Conservation (phyloP, 2,329 filamentous ascomycete species). For the Coniella vitis region DNA sequence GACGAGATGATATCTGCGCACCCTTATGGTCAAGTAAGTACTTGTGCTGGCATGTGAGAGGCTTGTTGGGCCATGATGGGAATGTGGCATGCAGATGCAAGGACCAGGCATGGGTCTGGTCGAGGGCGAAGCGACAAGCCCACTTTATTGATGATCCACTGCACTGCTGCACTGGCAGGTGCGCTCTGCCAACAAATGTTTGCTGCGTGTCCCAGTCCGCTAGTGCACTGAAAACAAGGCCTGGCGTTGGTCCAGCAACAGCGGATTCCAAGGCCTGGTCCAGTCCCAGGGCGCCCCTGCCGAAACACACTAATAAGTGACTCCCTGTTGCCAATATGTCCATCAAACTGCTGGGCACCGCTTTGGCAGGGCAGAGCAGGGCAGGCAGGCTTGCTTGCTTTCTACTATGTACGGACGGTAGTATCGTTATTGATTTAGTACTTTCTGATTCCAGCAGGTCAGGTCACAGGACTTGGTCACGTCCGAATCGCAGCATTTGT, state of each 20-base stretch:
- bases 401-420: no score
- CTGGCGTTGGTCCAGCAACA: constrained; percentile 22
- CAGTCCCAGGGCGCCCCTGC: background rate
- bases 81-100: background rate
- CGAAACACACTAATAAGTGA: background rate
- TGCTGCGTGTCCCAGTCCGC: no score
- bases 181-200: background rate
- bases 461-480: no score
- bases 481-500: no score
- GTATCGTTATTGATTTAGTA: no score
- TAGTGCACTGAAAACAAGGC: constrained; percentile 9
- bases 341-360: no score
- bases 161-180: background rate
- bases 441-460: no score
- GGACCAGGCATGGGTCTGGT: background rate
- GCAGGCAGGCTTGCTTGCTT: no score
- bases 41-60: no score
- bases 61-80: background rate
- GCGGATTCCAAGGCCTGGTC: constrained; percentile 2
- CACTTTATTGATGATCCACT: background rate
- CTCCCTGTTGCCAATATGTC: background rate
- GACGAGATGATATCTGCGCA: no score
- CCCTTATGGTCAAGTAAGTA: no score
- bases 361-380: no score
- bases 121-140: background rate